phyloP scores from a whole-genome alignment of 345 rosid species.

The Boechera retrofracta region DNA sequence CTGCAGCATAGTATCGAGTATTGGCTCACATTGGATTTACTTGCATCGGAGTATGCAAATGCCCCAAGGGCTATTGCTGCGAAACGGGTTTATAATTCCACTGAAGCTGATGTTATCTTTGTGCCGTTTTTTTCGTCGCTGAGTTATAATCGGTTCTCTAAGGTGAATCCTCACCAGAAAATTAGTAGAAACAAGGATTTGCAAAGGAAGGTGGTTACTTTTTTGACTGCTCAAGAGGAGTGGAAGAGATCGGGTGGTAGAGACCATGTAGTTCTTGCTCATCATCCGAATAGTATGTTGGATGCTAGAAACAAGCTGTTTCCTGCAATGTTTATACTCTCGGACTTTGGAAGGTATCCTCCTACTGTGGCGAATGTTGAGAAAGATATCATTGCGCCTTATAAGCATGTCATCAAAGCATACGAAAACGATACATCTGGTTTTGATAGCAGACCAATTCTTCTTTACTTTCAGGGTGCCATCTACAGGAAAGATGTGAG shows the following conservation, averaged over 20 bases:
- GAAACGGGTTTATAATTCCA: constrained; percentile 73
- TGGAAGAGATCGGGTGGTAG: constrained; percentile 86
- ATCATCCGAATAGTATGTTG: constrained; percentile 95
- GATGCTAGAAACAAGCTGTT: constrained; percentile 79
- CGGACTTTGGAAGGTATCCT: constrained; percentile 98
- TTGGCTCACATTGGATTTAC: constrained; percentile 97
- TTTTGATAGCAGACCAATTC: constrained; percentile 70
- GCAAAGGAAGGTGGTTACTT: constrained; percentile 72
- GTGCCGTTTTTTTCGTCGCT: constrained; percentile 93
- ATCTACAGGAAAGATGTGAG: constrained; percentile 97
- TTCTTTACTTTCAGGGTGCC: constrained; percentile 96
- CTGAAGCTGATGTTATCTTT: constrained; percentile 82
- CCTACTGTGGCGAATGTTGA: constrained; percentile 80
- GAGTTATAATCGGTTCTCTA: constrained; percentile 78
- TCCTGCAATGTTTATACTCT: constrained; percentile 81
- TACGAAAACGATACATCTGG: constrained; percentile 69
- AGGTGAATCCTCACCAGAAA: constrained; percentile 70
- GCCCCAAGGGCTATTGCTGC: constrained; percentile 57
- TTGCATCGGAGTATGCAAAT: constrained; percentile 64
- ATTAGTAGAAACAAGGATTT: constrained; percentile 63
- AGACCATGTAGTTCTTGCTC: constrained; percentile 87
- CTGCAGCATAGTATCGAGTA: constrained; percentile 95
- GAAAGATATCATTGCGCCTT: constrained; percentile 94
- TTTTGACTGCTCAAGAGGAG: constrained; percentile 63
- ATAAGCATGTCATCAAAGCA: constrained; percentile 74